These are phyloP conservation scores for Parmelia sp. DNA, from an alignment of 495 filamentous ascomycete genomes.

Conservation along the genomic window DNA sequence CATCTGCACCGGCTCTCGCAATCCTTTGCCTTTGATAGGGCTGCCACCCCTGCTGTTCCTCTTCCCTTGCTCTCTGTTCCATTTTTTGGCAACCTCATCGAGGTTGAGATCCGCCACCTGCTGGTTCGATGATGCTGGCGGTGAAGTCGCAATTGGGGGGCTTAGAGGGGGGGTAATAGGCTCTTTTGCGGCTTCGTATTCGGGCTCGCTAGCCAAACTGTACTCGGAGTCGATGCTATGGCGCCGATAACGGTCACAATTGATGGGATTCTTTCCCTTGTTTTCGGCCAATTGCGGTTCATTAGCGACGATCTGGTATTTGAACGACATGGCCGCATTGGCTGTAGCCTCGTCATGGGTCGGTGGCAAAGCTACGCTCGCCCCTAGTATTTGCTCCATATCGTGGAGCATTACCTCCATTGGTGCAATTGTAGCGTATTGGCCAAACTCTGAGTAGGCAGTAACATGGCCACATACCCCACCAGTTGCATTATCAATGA, in stretches of 20 bases:
- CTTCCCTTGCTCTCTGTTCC: constrained; percentile 14
- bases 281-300: background rate
- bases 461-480: constrained; percentile 83
- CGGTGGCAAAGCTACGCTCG: constrained; percentile 29
- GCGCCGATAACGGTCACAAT: background rate
- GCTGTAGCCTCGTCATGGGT: constrained; percentile 11
- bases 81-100: constrained; percentile 17
- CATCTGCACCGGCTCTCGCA: constrained; percentile 3
- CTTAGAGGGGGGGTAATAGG: background rate
- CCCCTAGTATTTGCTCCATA: constrained; percentile 66
- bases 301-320: constrained; percentile 3
- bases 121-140: constrained; percentile 2
- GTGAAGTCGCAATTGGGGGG: constrained; percentile 15
- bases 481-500: constrained; percentile 75
- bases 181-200: background rate
- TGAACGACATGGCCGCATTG: constrained; percentile 7
- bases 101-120: constrained; percentile 7
- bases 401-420: constrained; percentile 88
- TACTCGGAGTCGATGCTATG: constrained; percentile 10
- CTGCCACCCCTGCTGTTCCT: constrained; percentile 3
- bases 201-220: background rate
- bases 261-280: background rate
- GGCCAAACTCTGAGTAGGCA: constrained; percentile 68
- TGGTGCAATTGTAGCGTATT: constrained; percentile 81
- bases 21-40: constrained; percentile 1